Conservation (phyloP, 768 basidiomycete species). For the Mrakia frigida region DNA sequence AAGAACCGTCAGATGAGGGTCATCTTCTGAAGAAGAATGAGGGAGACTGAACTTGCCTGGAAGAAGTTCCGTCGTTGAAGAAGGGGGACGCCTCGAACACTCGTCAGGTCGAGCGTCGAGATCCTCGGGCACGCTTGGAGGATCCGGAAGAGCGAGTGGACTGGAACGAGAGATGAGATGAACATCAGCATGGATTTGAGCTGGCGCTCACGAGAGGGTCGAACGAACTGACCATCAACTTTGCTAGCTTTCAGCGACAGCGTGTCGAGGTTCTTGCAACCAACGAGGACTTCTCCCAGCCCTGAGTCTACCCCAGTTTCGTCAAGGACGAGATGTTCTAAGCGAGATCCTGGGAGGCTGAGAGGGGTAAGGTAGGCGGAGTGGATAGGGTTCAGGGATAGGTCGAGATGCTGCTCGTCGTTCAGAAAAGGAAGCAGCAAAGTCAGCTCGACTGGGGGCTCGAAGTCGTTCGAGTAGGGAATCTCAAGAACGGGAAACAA, state of each 20-base stretch:
- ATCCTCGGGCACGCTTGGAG: not conserved
- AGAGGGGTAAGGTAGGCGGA: not conserved
- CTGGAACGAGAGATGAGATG: not conserved
- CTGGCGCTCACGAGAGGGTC: not conserved
- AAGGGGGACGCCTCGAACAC: not conserved
- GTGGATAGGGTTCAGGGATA: not conserved
- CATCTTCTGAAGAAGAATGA: not conserved
- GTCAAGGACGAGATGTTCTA: not conserved
- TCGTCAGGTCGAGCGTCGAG: not conserved
- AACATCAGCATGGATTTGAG: not conserved
- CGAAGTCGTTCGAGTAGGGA: not conserved
- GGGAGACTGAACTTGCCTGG: not conserved
- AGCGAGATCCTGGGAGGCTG: not conserved
- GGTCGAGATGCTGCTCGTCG: constrained; percentile 3
- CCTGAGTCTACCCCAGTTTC: not conserved
- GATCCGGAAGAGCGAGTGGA: not conserved
- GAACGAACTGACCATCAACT: not conserved
- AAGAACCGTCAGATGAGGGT: not conserved
- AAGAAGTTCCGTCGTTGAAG: constrained; percentile 6
- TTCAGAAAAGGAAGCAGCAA: not conserved
- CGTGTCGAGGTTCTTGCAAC: not conserved
- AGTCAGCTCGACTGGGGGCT: not conserved
- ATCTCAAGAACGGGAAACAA: too few species aligned
- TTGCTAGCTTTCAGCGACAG: constrained; percentile 1
- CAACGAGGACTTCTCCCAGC: not conserved